These are phyloP conservation scores for Amauroascus niger DNA, from an alignment of 2,329 filamentous ascomycete genomes.

Conservation along the genomic window DNA sequence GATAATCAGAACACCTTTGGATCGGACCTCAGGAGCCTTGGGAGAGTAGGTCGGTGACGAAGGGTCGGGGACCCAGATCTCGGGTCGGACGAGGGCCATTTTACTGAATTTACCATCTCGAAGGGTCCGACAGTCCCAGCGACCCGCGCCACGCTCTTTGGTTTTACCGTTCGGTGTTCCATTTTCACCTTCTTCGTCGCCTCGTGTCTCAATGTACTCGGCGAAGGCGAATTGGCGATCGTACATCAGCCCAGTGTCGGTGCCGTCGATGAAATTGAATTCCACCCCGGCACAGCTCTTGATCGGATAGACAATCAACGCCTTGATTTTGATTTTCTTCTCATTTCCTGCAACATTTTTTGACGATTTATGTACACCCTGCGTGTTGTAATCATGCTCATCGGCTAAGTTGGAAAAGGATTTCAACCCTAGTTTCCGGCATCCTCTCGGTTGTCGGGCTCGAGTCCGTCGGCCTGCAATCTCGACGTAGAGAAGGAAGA, in stretches of 20 bases:
- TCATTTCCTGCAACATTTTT: slow-evolving; percentile 24
- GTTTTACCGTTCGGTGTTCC: slow-evolving; percentile 28
- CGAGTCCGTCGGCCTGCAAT: slow-evolving; percentile 5
- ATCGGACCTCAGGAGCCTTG: slow-evolving; percentile 40
- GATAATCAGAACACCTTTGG: slow-evolving; percentile 46
- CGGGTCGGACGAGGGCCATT: slow-evolving; percentile 58
- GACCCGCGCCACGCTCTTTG: slow-evolving; percentile 24
- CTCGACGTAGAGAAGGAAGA: slow-evolving; percentile 11
- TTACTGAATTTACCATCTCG: slow-evolving; percentile 44
- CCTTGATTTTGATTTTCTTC: slow-evolving; percentile 48
- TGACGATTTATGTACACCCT: slow-evolving; percentile 26
- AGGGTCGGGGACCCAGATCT: slow-evolving; percentile 51
- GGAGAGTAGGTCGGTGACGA: slow-evolving; percentile 34
- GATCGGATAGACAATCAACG: slow-evolving; percentile 70
- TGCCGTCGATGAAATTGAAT: slow-evolving; percentile 53
- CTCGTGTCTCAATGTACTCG: slow-evolving; percentile 39
- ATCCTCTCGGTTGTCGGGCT: slow-evolving; percentile 38
- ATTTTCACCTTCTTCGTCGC: not conserved
- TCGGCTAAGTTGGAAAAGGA: slow-evolving; percentile 46
- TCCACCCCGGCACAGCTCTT: slow-evolving; percentile 75
- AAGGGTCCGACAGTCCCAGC: slow-evolving; percentile 37
- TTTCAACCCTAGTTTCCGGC: slow-evolving; percentile 44
- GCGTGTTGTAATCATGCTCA: slow-evolving; percentile 45
- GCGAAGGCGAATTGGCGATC: slow-evolving; percentile 80
- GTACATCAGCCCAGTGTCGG: slow-evolving; percentile 61